These are phyloP conservation scores for Leccinum pachyderme DNA, from an alignment of 1,284 basidiomycete species.

Conservation along the genomic window DNA sequence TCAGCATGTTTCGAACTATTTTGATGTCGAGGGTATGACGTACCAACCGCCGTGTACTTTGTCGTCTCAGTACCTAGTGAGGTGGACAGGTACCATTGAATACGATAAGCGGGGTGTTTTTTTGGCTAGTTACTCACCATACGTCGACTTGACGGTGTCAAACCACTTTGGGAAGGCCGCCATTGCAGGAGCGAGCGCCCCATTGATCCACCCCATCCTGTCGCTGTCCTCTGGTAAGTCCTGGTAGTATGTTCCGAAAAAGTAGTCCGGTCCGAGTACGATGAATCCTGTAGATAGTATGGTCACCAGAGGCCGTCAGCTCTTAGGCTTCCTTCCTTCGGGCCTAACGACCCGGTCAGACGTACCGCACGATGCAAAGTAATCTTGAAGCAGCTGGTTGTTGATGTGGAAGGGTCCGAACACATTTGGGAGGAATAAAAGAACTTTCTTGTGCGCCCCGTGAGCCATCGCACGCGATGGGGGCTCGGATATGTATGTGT, in stretches of 20 bases:
- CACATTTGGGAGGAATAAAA: neutral
- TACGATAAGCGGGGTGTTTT: neutral
- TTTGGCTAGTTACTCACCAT: neutral
- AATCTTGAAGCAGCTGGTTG: constrained; percentile 50
- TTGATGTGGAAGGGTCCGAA: constrained; percentile 49
- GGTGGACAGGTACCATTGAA: too few relatives aligned
- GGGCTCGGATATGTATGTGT: constrained; percentile 52
- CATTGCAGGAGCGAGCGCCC: neutral
- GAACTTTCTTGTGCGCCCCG: constrained; percentile 34
- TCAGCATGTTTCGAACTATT: neutral
- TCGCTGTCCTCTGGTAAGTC: neutral
- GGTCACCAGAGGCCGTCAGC: neutral
- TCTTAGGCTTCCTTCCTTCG: neutral
- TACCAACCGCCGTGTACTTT: neutral
- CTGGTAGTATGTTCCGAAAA: neutral
- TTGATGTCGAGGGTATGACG: neutral
- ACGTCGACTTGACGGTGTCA: neutral
- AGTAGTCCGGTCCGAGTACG: neutral
- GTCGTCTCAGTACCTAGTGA: neutral
- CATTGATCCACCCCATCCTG: neutral
- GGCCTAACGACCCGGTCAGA: too few relatives aligned
- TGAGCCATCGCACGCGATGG: constrained; percentile 5
- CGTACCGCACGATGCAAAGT: constrained; percentile 46
- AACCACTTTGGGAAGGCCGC: neutral
- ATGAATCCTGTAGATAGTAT: neutral